Conservation (phyloP, 768 basidiomycete genomes). For the Mycena vulgaris region DNA sequence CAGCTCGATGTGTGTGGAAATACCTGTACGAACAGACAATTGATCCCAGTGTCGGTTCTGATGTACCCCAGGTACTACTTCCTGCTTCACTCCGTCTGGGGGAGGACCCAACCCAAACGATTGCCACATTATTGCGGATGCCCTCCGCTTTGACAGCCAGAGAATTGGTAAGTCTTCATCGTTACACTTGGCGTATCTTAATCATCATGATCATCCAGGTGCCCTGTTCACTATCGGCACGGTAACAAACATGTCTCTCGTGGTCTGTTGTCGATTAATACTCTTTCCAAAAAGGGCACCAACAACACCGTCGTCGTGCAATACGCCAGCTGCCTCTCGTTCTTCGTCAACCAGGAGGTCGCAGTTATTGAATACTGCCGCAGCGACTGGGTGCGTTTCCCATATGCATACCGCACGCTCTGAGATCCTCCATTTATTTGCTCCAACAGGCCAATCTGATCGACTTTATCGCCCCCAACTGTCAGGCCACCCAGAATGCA, state of each 20-base stretch:
- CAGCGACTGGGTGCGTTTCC: slow-evolving; percentile 58
- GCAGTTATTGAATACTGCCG: slow-evolving; percentile 60
- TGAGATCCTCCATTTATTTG: neutral
- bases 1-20: slow-evolving; percentile 61
- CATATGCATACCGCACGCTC: neutral
- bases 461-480: slow-evolving; percentile 62
- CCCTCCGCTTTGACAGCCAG: slow-evolving; percentile 62
- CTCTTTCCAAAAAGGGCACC: slow-evolving; percentile 40
- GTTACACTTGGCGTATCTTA: neutral
- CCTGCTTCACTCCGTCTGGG: slow-evolving; percentile 63
- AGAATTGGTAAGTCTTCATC: slow-evolving; percentile 54
- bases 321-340: slow-evolving; percentile 61
- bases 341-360: slow-evolving; percentile 65
- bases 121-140: slow-evolving; percentile 65
- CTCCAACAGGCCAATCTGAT: slow-evolving; percentile 53
- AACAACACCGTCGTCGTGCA: slow-evolving; percentile 59
- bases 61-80: slow-evolving; percentile 51
- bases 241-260: slow-evolving; percentile 36
- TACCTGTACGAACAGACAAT: slow-evolving; percentile 53
- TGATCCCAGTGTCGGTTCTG: neutral
- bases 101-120: slow-evolving; percentile 66
- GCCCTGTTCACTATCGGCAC: slow-evolving; percentile 51
- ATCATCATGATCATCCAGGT: slow-evolving; percentile 39
- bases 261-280: neutral
- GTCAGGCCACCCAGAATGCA: slow-evolving; percentile 64